Base-by-base conservation (phyloP, 768 basidiomycete genomes). In the Russula earlei region DNA sequence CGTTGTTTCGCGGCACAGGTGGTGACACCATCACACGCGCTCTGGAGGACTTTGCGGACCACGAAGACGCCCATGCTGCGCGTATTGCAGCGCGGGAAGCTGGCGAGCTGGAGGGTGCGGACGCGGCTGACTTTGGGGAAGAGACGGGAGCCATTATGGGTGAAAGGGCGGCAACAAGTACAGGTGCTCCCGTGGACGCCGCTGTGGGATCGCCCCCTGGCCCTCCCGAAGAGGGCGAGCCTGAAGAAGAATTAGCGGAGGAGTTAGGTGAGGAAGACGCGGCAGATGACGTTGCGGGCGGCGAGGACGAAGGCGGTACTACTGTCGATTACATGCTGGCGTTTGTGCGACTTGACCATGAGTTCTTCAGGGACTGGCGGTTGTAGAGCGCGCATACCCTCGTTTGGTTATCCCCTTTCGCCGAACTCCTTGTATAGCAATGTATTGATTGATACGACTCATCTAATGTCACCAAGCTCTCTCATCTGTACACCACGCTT, bases 291-390 rank as follows among this genome's bases (percentile, higher is more conserved):
- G 71, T 63, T 10, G 74, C 64, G 8, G 77, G 73, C 2, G 67
- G 66, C 31, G 67, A 68, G 11, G 72, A 72, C 3, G 83, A 86
- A 36, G 84, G 85, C 1, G 90, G 89, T 15, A 84, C 82, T 9
- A 74, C 85, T 17, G 83, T 85, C 38, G 91, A 93, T 54, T 93
- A 90, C 65, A 93, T 96, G 91, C 72, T 96, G 29, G 66, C 72
- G 15, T 77, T 82, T 62, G 82, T 85, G 24, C 72, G 76, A 49
- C 66, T 64, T 40, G 85, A 91, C 61, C 77, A 75, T 66, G 83
- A 83, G 36, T 84, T 77, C 68, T 91, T 91, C 71, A 74, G 71
- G 55, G 84, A 85, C 41, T 89, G 87, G 86, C 76, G 81, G 49
- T 27, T 85, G 67, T 82, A 73, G 64, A 59, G 22, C 51, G 38